Evolutionary conservation across 1,284 basidiomycete species (phyloP), one percentile per base, ranked within the genome.

Genomic region (Phlebopus sp.): DNA sequence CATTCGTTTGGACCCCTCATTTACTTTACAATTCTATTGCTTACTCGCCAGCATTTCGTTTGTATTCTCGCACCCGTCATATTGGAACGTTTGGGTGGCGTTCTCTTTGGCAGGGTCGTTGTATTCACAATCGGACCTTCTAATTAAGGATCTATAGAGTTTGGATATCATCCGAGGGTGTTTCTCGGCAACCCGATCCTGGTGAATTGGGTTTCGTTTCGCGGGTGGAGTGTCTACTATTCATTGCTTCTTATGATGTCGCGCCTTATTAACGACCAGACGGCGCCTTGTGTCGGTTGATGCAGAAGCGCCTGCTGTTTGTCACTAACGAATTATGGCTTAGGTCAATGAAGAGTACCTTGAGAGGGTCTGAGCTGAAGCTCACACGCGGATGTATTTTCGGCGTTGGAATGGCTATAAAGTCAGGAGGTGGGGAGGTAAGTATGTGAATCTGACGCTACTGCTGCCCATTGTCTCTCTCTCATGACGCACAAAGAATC

Each of bases 21-120:
- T 55, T 64, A 64, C 51, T 59, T 40, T 68, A 63, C 54, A 51
- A 53, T 56, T 49, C 29, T 58, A 50, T 50, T 68, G 62, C 66
- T 64, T 55, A 54, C 46, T 54, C 50, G 47, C 46, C 48, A 37
- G 17, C 27, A 45, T 50, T 44, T 50, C 44, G 25, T 46, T 42
- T 49, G 48, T 50, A 39, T 19, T 14, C 47, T 41, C 47, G 27
- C 43, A 36, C 23, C 38, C 37, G 49, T 30, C 35, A 29, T 18
- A 15, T 18, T 23, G 4, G 23, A 27, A 23, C 41, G 35, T 48
- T 52, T 42, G 53, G 60, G 57, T 44, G 42, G 19, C 38, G 41
- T 52, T 41, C 49, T 43, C 23, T 51, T 41, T 54, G 47, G 43
- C 48, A 11, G 27, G 27, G 27, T 52, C 62, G 62, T 68, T 64